Evolutionary conservation across 2,329 filamentous ascomycete species (phyloP), one percentile per base, ranked within the genome.

Genomic region (Epicoccum sorghinum): DNA sequence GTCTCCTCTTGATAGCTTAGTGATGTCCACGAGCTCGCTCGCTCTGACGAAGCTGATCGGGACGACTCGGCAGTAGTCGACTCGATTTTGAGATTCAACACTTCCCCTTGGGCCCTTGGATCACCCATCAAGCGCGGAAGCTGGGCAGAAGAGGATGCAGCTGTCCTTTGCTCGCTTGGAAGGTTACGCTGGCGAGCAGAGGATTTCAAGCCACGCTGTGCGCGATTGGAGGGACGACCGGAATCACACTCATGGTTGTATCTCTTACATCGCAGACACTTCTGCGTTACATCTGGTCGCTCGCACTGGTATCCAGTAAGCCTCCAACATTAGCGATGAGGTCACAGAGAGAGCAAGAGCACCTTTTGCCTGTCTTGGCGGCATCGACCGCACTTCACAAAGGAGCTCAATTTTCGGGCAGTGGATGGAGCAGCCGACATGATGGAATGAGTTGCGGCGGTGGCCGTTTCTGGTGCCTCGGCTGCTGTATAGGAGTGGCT

Each of bases 361-460:
- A 51, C 47, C 40, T 51, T 51, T 25, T 44, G 47, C 14, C 40
- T 37, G 13, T 51, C 47, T 22, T 51, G 40, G 7, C 40, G 47
- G 22, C 47, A 51, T 12, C 40, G 40, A 24, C 23, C 25, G 29
- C 47, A 51, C 35, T 51, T 51, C 25, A 51, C 35, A 7, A 51
- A 33, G 5, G 40, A 30, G 27, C 33, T 44, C 18, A 50, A 39
- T 4, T 44, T 50, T 5, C 47, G 39, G 18, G 39, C 7, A 12
- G 23, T 39, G 9, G 23, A 12, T 3, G 9, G 7, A 3, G 29
- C 32, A 8, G 47, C n/a, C 35, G 47, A 32, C 47, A 51, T 51
- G 18, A 18, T 25, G n/a, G 32, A 25, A 14, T 39, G 10, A 7
- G 1, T 8, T 29, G n/a, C 7, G n/a, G 13, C 14, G 7, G 10